phyloP scores from a whole-genome alignment of 2,329 filamentous ascomycete genomes.

The Cladosporium sphaerospermum region DNA sequence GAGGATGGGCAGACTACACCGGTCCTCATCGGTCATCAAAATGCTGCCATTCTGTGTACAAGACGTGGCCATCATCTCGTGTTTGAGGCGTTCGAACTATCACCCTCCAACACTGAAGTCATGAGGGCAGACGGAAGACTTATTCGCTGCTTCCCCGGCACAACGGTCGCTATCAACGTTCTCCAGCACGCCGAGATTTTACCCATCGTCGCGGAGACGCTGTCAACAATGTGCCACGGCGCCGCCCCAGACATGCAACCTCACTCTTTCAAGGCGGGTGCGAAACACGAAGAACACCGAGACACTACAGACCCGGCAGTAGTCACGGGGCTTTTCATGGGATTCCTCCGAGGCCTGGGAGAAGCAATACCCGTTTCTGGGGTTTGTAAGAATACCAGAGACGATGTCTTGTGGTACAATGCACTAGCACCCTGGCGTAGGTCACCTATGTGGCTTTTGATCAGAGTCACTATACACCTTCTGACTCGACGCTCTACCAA shows the following conservation, averaged over 20 bases:
- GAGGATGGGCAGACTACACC: constrained; percentile 3
- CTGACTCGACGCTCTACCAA: constrained; percentile 35
- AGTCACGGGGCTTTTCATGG: constrained; percentile 55
- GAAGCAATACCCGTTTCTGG: constrained; percentile 28
- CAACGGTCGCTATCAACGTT: constrained; percentile 31
- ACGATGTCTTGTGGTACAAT: constrained; percentile 17
- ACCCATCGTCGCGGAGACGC: constrained; percentile 13
- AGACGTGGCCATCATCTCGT: constrained; percentile 30
- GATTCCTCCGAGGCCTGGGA: constrained; percentile 53
- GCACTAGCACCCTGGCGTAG: constrained; percentile 54
- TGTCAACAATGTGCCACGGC: constrained; percentile 18
- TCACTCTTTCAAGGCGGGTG: constrained; percentile 43
- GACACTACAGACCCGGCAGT: constrained; percentile 53
- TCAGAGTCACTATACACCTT: constrained; percentile 54
- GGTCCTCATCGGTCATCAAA: constrained; percentile 13
- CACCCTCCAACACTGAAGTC: constrained; percentile 47
- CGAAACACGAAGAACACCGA: constrained; percentile 54
- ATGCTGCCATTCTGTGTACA: constrained; percentile 21
- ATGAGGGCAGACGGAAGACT: constrained; percentile 48
- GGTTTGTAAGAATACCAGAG: constrained; percentile 30
- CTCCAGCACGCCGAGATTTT: constrained; percentile 34
- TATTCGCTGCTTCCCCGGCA: constrained; percentile 52
- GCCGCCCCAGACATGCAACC: constrained; percentile 18
- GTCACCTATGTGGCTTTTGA: constrained; percentile 54
- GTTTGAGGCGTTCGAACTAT: constrained; percentile 58